Evolutionary conservation across 495 filamentous ascomycete species (phyloP).

Genomic region (Amphirosellinia nigrospora): DNA sequence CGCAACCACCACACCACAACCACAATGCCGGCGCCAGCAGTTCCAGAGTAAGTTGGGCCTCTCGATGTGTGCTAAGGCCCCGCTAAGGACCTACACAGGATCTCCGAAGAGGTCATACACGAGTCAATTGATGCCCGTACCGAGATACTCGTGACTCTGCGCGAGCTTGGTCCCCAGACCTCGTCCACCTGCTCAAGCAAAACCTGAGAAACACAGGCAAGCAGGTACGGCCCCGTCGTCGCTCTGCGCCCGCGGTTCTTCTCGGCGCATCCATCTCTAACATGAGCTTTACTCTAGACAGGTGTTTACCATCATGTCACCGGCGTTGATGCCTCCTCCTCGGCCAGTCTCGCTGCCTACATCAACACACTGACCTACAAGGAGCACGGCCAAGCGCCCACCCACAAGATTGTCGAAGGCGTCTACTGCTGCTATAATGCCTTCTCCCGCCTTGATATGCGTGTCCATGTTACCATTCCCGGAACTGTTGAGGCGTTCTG

Average conservation of each 20-base stretch:
- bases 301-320: conserved; percentile 99
- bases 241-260: background rate
- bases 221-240: conserved; percentile 57
- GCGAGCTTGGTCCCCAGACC: conserved; percentile 95
- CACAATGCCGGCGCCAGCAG: conserved; percentile 86
- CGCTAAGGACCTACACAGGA: conserved; percentile 54
- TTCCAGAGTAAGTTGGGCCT: conserved; percentile 74
- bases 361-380: conserved; percentile 96
- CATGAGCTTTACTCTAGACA: conserved; percentile 55
- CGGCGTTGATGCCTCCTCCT: conserved; percentile 95
- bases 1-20: conserved; percentile 18
- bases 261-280: conserved; percentile 18
- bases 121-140: conserved; percentile 89
- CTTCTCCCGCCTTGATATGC: conserved; percentile 97
- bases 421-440: conserved; percentile 99
- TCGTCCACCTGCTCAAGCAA: conserved; percentile 94
- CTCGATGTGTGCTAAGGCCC: conserved; percentile 18
- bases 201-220: conserved; percentile 67
- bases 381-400: conserved; percentile 74
- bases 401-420: conserved; percentile 88
- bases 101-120: conserved; percentile 88
- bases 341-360: conserved; percentile 94
- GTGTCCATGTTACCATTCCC: conserved; percentile 94
- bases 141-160: conserved; percentile 79
- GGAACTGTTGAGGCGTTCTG: conserved; percentile 95